Base-by-base conservation (phyloP, 208 protist genomes). In the Angomonas ambiguus region DNA sequence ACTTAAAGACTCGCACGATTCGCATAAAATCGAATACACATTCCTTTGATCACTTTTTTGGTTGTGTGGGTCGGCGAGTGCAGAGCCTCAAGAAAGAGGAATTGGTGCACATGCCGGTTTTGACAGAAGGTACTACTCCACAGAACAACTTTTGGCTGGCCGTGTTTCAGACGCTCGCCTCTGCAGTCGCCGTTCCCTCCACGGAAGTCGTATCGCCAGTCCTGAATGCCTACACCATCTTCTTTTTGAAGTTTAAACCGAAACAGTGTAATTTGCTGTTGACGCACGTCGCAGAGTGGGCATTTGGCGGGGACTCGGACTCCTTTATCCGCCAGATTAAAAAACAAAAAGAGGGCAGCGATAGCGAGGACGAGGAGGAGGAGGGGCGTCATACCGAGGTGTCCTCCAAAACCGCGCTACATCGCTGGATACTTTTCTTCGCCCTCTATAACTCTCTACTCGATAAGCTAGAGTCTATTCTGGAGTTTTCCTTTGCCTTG, bases 231-330 rank as follows among this genome's bases (percentile, higher is more conserved):
- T 96, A 90, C 79, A 82, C 70, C 2, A 74, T 80, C 32, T 93
- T 96, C 67, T 83, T 92, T 60, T 56, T 96, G 30, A 96, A 96
- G 74, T 96, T 96, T 69, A 92, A 92, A 79, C 73, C 87, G 20
- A 91, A 92, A 65, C 80, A 92, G 53, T 88, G 87, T 56, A 65
- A 64, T 22, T 68, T 65, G 66, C 73, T 91, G 66, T 71, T 96
- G 48, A 72, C 76, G 30, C 68, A 77, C 25, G 66, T 93, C 11
- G 78, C 82, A 22, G 73, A 88, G 58, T 96, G 90, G 90, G 85
- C 85, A 34, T 96, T 96, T 78, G 83, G 74, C 31, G 24, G 62
- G 53, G 27, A 74, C 51, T 57, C 67, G 59, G 51, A 62, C 34
- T 45, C 33, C 18, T 42, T 51, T 59, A 38, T 5, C 51, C 42